Evolutionary conservation across 306 rosid species (phyloP).

Genomic region (Corylus americana): DNA sequence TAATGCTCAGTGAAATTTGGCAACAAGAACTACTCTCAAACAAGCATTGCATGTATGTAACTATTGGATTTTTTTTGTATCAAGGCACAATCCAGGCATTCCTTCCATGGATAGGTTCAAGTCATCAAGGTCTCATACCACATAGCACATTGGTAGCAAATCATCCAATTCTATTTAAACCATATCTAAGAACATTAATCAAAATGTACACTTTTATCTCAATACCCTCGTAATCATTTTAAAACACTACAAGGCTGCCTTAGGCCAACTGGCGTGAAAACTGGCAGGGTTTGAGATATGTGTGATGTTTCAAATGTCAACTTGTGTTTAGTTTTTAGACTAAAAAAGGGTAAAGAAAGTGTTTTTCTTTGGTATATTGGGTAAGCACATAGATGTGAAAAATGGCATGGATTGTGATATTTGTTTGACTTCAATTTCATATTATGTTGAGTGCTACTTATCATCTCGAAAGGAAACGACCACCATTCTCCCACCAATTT

Average conservation of each 20-base stretch:
- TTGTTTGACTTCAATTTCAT: neutral
- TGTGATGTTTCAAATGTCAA: neutral
- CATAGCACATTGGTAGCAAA: neutral
- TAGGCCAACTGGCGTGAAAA: neutral
- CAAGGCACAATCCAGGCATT: neutral
- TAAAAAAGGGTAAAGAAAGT: neutral
- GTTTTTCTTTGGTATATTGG: neutral
- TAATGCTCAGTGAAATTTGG: neutral
- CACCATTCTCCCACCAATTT: neutral
- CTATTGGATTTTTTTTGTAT: neutral
- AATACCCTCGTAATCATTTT: neutral
- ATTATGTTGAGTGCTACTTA: neutral
- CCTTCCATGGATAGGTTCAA: neutral
- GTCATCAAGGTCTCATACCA: neutral
- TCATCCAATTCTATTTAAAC: neutral
- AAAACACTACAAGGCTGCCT: neutral
- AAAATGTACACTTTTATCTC: neutral
- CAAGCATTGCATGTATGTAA: neutral
- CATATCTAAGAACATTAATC: neutral
- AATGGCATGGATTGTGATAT: neutral
- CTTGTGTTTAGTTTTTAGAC: neutral
- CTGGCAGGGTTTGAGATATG: neutral
- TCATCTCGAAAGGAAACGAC: neutral
- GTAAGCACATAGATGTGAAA: neutral
- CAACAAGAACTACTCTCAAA: neutral